phyloP scores from a whole-genome alignment of 257 asterid genomes.

The Osmanthus fragrans region DNA sequence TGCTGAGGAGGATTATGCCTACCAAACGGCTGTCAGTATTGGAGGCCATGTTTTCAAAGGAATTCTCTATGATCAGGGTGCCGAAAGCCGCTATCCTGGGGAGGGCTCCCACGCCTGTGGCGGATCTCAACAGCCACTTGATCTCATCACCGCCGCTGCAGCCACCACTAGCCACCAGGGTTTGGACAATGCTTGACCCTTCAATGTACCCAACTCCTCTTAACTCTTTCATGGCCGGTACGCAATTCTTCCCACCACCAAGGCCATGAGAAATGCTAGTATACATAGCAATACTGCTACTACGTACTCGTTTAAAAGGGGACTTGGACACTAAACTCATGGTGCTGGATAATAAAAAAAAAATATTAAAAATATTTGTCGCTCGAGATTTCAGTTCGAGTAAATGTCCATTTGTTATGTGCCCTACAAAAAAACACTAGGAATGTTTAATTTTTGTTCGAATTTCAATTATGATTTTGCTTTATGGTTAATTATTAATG shows the following conservation, averaged over 20 bases:
- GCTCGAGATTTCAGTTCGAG: background rate
- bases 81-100: constrained; percentile 45
- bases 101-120: constrained; percentile 39
- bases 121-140: constrained; percentile 36
- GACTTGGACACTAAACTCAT: background rate
- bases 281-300: background rate
- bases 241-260: constrained; percentile 89
- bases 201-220: constrained; percentile 59
- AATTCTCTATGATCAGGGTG: constrained; percentile 76
- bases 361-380: background rate
- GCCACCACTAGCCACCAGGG: constrained; percentile 27
- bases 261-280: constrained; percentile 36
- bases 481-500: constrained; percentile 6
- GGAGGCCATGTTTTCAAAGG: constrained; percentile 81
- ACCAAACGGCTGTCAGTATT: constrained; percentile 72
- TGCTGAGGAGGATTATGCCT: constrained; percentile 66
- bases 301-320: background rate
- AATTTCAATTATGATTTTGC: constrained; percentile 38
- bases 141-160: constrained; percentile 33
- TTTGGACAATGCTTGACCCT: constrained; percentile 52
- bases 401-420: background rate
- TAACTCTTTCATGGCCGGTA: constrained; percentile 70
- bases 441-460: constrained; percentile 26
- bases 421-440: background rate
- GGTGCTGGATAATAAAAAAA: background rate